Evolutionary conservation across 805 yeast species (phyloP).

Genomic region (Tetrapisispora namnaoensis): DNA sequence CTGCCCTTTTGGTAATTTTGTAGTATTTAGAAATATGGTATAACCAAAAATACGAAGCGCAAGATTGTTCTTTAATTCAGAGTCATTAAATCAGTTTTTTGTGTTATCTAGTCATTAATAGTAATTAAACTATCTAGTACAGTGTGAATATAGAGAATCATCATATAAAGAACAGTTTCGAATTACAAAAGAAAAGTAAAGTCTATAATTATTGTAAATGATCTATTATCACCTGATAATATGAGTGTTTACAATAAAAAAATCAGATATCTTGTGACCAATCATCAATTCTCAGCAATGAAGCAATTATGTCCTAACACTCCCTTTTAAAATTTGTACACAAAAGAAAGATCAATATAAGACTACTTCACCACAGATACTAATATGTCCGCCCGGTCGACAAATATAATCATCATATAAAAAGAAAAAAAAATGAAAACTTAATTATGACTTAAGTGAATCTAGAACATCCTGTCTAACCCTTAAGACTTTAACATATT

Average conservation of each 20-base stretch:
- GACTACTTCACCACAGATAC: constrained; percentile 24
- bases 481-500: background rate
- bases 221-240: constrained; percentile 5
- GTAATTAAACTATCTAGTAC: constrained; percentile 29
- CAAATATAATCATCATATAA: constrained; percentile 29
- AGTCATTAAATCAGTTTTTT: constrained; percentile 34
- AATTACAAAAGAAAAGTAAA: background rate
- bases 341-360: constrained; percentile 23
- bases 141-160: constrained; percentile 30
- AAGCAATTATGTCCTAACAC: constrained; percentile 15
- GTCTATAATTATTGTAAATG: background rate
- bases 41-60: background rate
- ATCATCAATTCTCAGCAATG: constrained; percentile 30
- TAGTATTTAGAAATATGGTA: no score
- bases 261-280: constrained; percentile 34
- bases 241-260: background rate
- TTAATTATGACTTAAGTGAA: background rate
- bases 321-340: constrained; percentile 29
- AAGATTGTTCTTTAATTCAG: constrained; percentile 17
- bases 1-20: constrained; percentile 48
- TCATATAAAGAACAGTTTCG: constrained; percentile 5
- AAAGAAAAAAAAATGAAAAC: no score
- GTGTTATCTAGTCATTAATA: constrained; percentile 27
- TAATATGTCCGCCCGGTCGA: constrained; percentile 44
- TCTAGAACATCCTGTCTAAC: background rate